These are phyloP conservation scores for Hypoxylon sp. DNA, from an alignment of 2,329 filamentous ascomycete genomes.

Conservation along the genomic window DNA sequence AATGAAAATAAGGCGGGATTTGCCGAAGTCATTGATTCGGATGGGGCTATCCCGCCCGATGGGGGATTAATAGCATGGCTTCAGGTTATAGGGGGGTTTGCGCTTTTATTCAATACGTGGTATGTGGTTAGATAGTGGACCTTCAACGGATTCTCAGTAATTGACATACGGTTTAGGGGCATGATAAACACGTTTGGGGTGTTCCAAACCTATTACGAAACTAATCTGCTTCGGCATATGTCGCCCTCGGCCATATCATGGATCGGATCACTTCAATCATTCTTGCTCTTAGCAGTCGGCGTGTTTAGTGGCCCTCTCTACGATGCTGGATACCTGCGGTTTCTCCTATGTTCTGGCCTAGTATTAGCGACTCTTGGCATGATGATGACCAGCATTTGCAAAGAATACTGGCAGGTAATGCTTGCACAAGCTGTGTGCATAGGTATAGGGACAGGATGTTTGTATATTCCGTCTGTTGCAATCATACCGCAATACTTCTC, in stretches of 20 bases:
- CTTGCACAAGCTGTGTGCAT: conserved; percentile 67
- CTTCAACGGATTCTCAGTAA: neutral
- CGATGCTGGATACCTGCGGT: conserved; percentile 65
- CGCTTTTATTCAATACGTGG: conserved; percentile 57
- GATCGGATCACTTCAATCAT: conserved; percentile 67
- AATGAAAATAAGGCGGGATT: conserved; percentile 14
- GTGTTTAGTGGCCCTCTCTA: conserved; percentile 68
- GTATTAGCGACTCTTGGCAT: conserved; percentile 65
- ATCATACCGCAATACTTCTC: conserved; percentile 55
- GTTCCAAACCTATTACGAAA: conserved; percentile 68
- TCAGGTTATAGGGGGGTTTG: conserved; percentile 56
- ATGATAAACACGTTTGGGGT: conserved; percentile 63
- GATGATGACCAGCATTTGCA: conserved; percentile 67
- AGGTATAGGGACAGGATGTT: conserved; percentile 58
- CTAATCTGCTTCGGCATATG: conserved; percentile 51
- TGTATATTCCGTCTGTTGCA: conserved; percentile 52
- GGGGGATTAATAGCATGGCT: conserved; percentile 57
- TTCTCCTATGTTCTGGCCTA: conserved; percentile 61
- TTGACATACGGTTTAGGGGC: conserved; percentile 47
- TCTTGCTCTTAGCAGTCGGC: conserved; percentile 66
- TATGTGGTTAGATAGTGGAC: conserved; percentile 26
- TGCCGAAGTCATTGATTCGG: neutral
- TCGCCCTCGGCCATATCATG: conserved; percentile 64
- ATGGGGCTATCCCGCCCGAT: conserved; percentile 46
- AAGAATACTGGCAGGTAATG: conserved; percentile 67